A percentile compares a stretch with the other conserved stretches of the same genome.
These are phyloP conservation scores for Catunica adiposa DNA, from an alignment of 2,329 filamentous ascomycete genomes.

Conservation along the genomic window DNA sequence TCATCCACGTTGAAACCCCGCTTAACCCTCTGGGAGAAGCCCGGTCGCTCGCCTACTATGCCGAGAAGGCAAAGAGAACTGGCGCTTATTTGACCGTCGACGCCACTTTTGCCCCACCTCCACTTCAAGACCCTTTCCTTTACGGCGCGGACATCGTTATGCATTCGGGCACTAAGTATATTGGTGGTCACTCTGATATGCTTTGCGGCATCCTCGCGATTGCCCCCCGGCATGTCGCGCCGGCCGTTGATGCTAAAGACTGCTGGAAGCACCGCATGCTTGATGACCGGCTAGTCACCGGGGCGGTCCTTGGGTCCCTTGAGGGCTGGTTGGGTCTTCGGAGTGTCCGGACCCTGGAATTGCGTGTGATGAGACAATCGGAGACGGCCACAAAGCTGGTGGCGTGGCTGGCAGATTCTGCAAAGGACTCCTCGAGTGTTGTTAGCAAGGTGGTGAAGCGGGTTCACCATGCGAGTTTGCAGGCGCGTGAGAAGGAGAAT, in stretches of 20 bases:
- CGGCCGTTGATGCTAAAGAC: conserved; percentile 20
- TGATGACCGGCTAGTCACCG: conserved; percentile 58
- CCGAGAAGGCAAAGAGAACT: conserved; percentile 49
- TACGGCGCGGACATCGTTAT: conserved; percentile 74
- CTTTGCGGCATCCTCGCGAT: conserved; percentile 71
- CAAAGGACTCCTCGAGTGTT: conserved; percentile 22
- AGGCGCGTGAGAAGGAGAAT: conserved; percentile 34
- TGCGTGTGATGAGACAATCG: conserved; percentile 66
- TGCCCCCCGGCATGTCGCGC: conserved; percentile 28
- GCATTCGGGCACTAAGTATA: conserved; percentile 91
- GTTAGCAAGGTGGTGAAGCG: conserved; percentile 40
- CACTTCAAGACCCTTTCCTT: conserved; percentile 68
- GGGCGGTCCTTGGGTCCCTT: conserved; percentile 71
- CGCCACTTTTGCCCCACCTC: conserved; percentile 82
- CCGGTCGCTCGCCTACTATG: conserved; percentile 54
- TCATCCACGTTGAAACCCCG: conserved; percentile 85
- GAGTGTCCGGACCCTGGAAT: conserved; percentile 68
- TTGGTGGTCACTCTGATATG: conserved; percentile 89
- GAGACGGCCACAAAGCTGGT: conserved; percentile 54
- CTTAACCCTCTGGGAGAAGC: conserved; percentile 81
- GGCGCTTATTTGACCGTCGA: conserved; percentile 74
- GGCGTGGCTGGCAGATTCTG: conserved; percentile 45
- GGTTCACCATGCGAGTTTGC: conserved; percentile 65
- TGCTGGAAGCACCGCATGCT: conserved; percentile 43
- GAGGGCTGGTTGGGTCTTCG: conserved; percentile 87